phyloP scores from a whole-genome alignment of 139 green algal genomes.

The Chlorella sp. region DNA sequence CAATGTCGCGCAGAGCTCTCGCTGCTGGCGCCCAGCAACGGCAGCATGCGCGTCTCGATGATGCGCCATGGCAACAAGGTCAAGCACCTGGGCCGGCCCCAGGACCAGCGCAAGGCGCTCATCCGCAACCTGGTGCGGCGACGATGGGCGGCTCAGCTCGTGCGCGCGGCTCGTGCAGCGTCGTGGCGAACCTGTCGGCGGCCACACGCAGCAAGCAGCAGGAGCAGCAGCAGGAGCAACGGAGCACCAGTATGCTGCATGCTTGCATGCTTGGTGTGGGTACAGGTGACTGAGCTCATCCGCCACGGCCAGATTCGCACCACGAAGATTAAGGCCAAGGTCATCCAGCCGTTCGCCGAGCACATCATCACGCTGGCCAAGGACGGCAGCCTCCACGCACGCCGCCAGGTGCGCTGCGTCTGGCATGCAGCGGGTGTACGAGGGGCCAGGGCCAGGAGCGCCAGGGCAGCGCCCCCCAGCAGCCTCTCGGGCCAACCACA shows the following conservation, averaged over 20 bases:
- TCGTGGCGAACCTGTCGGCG: too few species aligned
- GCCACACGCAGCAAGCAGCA: background rate
- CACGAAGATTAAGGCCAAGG: conserved; percentile 91
- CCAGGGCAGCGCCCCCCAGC: too few species aligned
- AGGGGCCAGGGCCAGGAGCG: too few species aligned
- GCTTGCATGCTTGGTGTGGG: background rate
- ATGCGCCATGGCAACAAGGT: conserved; percentile 90
- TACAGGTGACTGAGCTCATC: conserved; percentile 78
- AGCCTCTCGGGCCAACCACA: too few species aligned
- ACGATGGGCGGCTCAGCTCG: background rate
- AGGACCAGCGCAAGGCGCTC: conserved; percentile 96
- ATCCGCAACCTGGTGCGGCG: conserved; percentile 68
- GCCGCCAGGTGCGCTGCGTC: conserved; percentile 61
- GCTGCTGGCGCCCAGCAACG: conserved; percentile 23
- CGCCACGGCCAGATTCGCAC: conserved; percentile 91
- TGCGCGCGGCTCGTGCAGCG: background rate
- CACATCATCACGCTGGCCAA: conserved; percentile 99
- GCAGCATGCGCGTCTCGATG: conserved; percentile 54
- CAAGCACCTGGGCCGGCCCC: conserved; percentile 76
- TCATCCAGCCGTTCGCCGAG: conserved; percentile 91
- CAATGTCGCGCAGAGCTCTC: conserved; percentile 27
- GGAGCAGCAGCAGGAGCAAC: background rate
- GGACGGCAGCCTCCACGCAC: conserved; percentile 76
- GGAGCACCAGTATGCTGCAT: background rate
- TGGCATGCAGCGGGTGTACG: too few species aligned